Evolutionary conservation across 306 rosid genomes (phyloP), one percentile per base, ranked within the genome.

Genomic region (Lathyrus aphaca): DNA sequence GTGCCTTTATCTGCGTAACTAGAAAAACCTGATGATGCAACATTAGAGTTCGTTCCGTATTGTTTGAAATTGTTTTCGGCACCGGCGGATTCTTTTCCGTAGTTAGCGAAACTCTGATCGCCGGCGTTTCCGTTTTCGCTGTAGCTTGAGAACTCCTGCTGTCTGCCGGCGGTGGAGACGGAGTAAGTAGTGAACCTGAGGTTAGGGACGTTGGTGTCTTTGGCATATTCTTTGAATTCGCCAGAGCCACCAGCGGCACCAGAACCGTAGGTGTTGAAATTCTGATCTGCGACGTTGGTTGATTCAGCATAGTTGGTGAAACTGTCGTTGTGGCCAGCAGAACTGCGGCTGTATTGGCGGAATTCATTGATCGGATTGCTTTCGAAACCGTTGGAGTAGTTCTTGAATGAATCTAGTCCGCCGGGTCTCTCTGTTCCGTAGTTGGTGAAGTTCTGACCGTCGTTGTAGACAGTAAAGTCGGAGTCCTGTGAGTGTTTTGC

Each of bases 301-400:
- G 29, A 66, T 0, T 48, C 1, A 17, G 64, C 96, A 68, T 93
- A 93, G 77, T 15, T 72, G 13, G 5, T 0, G 79, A 90, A 93
- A 11, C 54, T 48, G 10, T 93, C 97, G 10, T 54, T 37, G 65
- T 84, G 93, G 2, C 79, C 75, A 15, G 80, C 51, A n/a, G 96
- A 77, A 39, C 44, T 64, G 0, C 82, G 88, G 82, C 98, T 93
- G 84, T 93, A 93, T 1, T 84, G 81, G 0, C 94, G 82, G 90
- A 90, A 93, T 16, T 89, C 87, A 72, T 83, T 83, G 9, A 84
- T 72, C 9, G 86, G 68, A 4, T 57, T 5, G 66, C 49, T 13
- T 7, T 0, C 2, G 18, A 61, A 3, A 1, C 19, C 74, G 3
- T 55, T 15, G 40, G 96, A 86, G 85, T 93, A 93, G 81, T 84